These are phyloP conservation scores for Fusarium sp. DNA, from an alignment of 2,329 filamentous ascomycete species.

Conservation along the genomic window DNA sequence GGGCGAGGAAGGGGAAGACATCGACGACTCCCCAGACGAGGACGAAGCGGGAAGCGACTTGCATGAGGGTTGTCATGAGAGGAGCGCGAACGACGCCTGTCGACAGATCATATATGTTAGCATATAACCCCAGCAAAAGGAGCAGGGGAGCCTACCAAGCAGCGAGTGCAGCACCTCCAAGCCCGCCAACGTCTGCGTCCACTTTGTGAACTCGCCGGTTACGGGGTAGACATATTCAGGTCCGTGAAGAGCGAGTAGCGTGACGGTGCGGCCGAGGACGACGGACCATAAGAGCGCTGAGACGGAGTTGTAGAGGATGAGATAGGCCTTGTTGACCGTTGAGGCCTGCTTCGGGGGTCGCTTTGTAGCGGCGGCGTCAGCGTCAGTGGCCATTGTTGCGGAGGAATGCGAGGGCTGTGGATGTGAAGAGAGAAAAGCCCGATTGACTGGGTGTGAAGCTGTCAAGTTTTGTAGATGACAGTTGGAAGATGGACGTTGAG, in stretches of 20 bases:
- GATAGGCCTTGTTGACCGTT: conserved; percentile 70
- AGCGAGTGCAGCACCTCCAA: conserved; percentile 87
- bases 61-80: conserved; percentile 85
- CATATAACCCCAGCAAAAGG: background rate
- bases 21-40: conserved; percentile 88
- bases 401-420: background rate
- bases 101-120: conserved; percentile 1
- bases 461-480: background rate
- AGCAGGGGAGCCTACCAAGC: conserved; percentile 66
- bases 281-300: conserved; percentile 82
- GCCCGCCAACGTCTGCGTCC: conserved; percentile 84
- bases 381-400: conserved; percentile 38
- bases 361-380: conserved; percentile 39
- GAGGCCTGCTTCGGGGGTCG: conserved; percentile 44
- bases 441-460: background rate
- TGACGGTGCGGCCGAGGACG: conserved; percentile 75
- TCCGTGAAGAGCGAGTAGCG: conserved; percentile 64
- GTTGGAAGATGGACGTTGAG: conserved; percentile 40
- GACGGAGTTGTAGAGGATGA: conserved; percentile 85
- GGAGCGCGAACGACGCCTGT: conserved; percentile 87
- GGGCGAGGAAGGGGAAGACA: conserved; percentile 74
- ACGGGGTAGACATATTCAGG: conserved; percentile 69
- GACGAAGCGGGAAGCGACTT: conserved; percentile 86
- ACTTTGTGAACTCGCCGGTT: conserved; percentile 75
- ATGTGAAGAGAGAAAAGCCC: too few species aligned